Evolutionary conservation across 352 stramenopile genomes (phyloP), one percentile per base, ranked within the genome.

Genomic region (Pelagophyceae sp.): DNA sequence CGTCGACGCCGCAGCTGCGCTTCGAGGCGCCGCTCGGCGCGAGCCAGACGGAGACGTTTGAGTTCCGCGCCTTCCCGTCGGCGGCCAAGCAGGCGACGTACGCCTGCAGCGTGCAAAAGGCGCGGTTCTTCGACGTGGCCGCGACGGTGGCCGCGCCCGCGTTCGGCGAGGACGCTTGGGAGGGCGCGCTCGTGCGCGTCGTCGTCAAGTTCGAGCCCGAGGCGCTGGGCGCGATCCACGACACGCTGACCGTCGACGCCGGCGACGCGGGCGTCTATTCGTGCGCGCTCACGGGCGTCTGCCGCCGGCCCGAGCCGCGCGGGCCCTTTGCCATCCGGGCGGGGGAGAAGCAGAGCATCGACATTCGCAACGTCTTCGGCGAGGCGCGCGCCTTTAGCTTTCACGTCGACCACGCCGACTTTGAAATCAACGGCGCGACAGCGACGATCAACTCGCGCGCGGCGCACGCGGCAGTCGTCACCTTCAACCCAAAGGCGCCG

Each of bases 321-420:
- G 90, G 91, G 0, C 91, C 91, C 3, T 93, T 93, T 61, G 15
- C n/a, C n/a, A 2, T 86, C 23, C 65, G 71, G 25, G 31, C 45
- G 23, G 82, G 60, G 27, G 69, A 38, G 5, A 83, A 79, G 0
- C 86, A 85, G 72, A 87, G 93, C 25, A 89, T 96, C 70, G 86
- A 92, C 67, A 96, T 96, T 83, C 89, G 90, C 64, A 96, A 96
- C 79, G 90, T 95, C 0, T 96, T 96, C 72, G 90, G 84, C 29
- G 80, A 82, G 3, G 64, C 85, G 0, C 83, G 80, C 19, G 88
- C 94, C 20, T 96, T 95, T 78, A 83, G 89, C 19, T 84, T 93
- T 31, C 82, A 89, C 37, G 80, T 92, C 17, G 91, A 96, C 80
- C 91, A 90, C 54, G 81, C 87, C 23, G 81, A 75, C 19, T 95